Evolutionary conservation across 2,329 filamentous ascomycete genomes (phyloP), one percentile per base, ranked within the genome.

Genomic region (Botrytis sinoallii): DNA sequence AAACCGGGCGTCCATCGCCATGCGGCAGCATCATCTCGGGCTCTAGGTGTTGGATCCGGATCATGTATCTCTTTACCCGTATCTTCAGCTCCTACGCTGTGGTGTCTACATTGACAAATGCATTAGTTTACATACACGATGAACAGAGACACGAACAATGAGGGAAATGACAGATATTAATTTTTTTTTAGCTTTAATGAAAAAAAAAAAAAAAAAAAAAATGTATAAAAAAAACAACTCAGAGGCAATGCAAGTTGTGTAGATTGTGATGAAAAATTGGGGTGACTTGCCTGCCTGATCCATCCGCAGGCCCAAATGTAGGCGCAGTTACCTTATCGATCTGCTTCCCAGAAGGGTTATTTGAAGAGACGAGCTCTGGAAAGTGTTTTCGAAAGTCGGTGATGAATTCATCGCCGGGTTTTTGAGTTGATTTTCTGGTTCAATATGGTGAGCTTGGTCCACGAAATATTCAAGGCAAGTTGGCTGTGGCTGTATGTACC

Each of bases 1-100:
- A 97, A 86, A 35, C 94, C 96, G 6, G 95, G 94, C 3, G 95
- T 97, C 80, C 97, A 94, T 77, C 92, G 89, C 91, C 95, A 96
- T 78, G 88, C 90, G 78, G 98, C 94, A 79, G 88, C 90, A 78
- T 98, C 94, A 79, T 92, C 90, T 60, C 92, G 88, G 29, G 91
- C 92, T 81, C 92, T 89, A 8, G 94, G 93, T 5, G 93, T 97
- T 32, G 93, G 92, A 80, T 97, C 94, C 79, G 92, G 89, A 83
- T 96, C 92, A 81, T 93, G 93, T 76, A 89, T 83, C 73, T 80
- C 79, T 74, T 80, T 79, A 64, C 79, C 76, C 76, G 89, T 83
- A 72, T 80, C 79, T 74, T 80, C 80, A 68, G 79, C 76, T 61
- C 78, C 77, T 40, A 78, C n/a, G 67, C 77, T 78, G 61, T 78